These are phyloP conservation scores for Solanum corneliomulleri DNA, from an alignment of 257 asterid species.

Conservation along the genomic window DNA sequence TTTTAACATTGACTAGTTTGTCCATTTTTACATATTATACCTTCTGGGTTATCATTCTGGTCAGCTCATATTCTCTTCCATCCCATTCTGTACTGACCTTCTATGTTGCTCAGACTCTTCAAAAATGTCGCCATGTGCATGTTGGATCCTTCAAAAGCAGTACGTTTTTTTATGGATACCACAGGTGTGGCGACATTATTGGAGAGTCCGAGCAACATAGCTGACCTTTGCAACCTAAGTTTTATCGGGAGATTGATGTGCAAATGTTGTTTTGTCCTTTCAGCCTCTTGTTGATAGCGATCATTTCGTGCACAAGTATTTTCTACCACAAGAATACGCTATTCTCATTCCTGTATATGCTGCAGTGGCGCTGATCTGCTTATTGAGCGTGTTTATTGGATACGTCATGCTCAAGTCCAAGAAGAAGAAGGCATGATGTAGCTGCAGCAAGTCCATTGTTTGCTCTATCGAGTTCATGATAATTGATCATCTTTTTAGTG, in stretches of 20 bases:
- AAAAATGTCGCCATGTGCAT: not conserved
- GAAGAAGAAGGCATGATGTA: slow-evolving; percentile 54
- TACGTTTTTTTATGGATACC: not conserved
- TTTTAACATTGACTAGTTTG: slow-evolving; percentile 61
- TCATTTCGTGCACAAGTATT: slow-evolving; percentile 87
- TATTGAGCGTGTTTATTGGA: slow-evolving; percentile 62
- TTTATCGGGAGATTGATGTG: not conserved
- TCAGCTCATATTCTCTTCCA: slow-evolving; percentile 11
- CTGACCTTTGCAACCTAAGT: not conserved
- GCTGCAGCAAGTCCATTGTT: not conserved
- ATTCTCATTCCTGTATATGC: slow-evolving; percentile 52
- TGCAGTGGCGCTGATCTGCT: slow-evolving; percentile 52
- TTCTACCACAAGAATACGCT: slow-evolving; percentile 86
- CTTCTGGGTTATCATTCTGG: slow-evolving; percentile 88
- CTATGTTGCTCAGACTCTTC: not conserved
- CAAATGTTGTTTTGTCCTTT: not conserved
- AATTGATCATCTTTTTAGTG: not conserved
- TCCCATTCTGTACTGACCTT: not conserved
- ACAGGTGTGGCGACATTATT: not conserved
- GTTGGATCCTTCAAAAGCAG: not conserved
- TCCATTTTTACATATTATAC: slow-evolving; percentile 83
- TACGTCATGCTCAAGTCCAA: slow-evolving; percentile 80
- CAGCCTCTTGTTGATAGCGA: slow-evolving; percentile 88
- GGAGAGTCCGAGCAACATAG: not conserved
- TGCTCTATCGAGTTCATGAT: not conserved